phyloP scores from a whole-genome alignment of 805 yeast species.

The Starmerella bombicola region DNA sequence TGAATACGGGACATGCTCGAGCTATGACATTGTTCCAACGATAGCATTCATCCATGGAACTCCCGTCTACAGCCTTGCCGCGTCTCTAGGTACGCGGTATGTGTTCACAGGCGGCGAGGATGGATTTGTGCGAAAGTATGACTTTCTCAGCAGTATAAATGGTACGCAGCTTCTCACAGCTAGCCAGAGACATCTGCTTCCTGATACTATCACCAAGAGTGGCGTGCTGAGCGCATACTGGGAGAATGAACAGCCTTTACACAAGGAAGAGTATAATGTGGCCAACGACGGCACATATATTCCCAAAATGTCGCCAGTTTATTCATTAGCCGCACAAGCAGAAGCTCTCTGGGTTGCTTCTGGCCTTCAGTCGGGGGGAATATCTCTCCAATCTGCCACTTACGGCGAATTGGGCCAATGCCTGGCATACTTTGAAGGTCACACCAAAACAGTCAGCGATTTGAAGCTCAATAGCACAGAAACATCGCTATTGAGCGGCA shows the following conservation, averaged over 20 bases:
- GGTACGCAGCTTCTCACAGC: slow-evolving; percentile 81
- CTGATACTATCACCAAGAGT: slow-evolving; percentile 72
- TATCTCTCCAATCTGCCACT: slow-evolving; percentile 68
- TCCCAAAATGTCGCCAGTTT: slow-evolving; percentile 62
- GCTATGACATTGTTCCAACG: slow-evolving; percentile 62
- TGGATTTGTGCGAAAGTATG: slow-evolving; percentile 83
- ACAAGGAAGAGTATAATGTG: slow-evolving; percentile 34
- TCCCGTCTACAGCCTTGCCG: slow-evolving; percentile 63
- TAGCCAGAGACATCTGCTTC: slow-evolving; percentile 78
- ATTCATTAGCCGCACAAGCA: slow-evolving; percentile 70
- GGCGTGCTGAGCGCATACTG: slow-evolving; percentile 78
- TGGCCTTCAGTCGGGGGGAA: slow-evolving; percentile 72
- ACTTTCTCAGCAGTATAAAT: slow-evolving; percentile 70
- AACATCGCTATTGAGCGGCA: slow-evolving; percentile 58
- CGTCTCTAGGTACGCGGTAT: slow-evolving; percentile 73
- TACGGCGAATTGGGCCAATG: slow-evolving; percentile 64
- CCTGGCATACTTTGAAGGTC: slow-evolving; percentile 63
- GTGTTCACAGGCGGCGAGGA: slow-evolving; percentile 92
- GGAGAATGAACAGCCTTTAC: slow-evolving; percentile 88
- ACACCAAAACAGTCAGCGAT: slow-evolving; percentile 63
- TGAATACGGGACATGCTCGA: slow-evolving; percentile 1
- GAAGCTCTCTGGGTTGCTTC: slow-evolving; percentile 75
- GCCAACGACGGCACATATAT: slow-evolving; percentile 27
- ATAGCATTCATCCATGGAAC: slow-evolving; percentile 79
- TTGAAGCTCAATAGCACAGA: slow-evolving; percentile 52